Conservation (phyloP, 2,329 filamentous ascomycete genomes). For the Amphichorda felina region DNA sequence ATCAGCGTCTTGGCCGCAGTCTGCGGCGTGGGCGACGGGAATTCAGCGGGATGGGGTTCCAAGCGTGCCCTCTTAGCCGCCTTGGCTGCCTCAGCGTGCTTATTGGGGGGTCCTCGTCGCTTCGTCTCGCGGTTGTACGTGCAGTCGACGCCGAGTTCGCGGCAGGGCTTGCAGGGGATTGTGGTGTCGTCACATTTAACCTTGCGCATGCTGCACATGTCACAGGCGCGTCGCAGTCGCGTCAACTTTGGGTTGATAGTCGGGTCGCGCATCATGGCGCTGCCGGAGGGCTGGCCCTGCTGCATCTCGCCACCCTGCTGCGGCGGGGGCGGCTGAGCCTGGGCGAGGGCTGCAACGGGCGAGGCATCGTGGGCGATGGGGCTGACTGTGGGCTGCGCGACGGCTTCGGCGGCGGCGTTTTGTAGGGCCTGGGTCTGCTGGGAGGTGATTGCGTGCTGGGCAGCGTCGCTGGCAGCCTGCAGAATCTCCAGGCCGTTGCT, state of each 20-base stretch:
- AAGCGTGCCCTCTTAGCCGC: slow-evolving; percentile 35
- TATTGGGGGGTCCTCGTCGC: slow-evolving; percentile 46
- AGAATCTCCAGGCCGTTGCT: slow-evolving; percentile 33
- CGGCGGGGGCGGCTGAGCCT: slow-evolving; percentile 4
- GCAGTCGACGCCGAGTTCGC: slow-evolving; percentile 44
- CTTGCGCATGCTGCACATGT: slow-evolving; percentile 50
- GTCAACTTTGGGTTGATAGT: slow-evolving; percentile 38
- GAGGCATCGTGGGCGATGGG: slow-evolving; percentile 4
- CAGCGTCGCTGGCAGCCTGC: slow-evolving; percentile 31
- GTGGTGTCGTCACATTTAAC: slow-evolving; percentile 48
- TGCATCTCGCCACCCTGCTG: slow-evolving; percentile 4
- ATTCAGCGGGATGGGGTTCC: slow-evolving; percentile 13
- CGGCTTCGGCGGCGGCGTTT: slow-evolving; percentile 22
- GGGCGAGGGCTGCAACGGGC: slow-evolving; percentile 5
- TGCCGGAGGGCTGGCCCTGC: slow-evolving; percentile 8
- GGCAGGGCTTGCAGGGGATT: slow-evolving; percentile 44
- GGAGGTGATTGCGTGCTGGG: slow-evolving; percentile 18
- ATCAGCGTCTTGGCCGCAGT: slow-evolving; percentile 36
- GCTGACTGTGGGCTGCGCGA: slow-evolving; percentile 8
- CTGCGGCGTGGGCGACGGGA: slow-evolving; percentile 22
- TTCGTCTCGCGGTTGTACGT: slow-evolving; percentile 46
- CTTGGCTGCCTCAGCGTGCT: slow-evolving; percentile 43
- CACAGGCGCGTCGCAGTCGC: slow-evolving; percentile 44
- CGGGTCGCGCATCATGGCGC: no score
- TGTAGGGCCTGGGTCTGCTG: slow-evolving; percentile 24